A percentile compares a stretch with the other conserved stretches of the same genome.
These are phyloP conservation scores for Aspergillus indologenus DNA, from an alignment of 495 filamentous ascomycete species.

Conservation along the genomic window DNA sequence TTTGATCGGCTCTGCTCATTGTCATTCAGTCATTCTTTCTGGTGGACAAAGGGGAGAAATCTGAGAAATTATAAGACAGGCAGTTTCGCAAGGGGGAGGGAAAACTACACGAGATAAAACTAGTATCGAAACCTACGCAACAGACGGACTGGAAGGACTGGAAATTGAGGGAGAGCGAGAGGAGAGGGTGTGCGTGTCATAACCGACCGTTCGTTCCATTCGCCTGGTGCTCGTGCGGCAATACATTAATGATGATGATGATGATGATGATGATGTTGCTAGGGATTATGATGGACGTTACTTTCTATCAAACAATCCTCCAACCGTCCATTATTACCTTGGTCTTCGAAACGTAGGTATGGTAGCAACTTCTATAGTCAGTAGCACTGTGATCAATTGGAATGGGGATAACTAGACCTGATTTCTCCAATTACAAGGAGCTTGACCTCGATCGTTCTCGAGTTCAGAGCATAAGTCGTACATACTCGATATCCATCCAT, in stretches of 20 bases:
- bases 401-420: no score
- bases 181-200: slow-evolving; percentile 10
- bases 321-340: neutral
- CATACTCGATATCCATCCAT: neutral
- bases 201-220: slow-evolving; percentile 12
- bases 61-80: neutral
- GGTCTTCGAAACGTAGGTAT: neutral
- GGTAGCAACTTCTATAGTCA: neutral
- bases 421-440: no score
- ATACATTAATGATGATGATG: slow-evolving; percentile 1
- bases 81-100: neutral
- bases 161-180: neutral
- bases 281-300: neutral
- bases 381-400: neutral
- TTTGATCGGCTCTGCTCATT: neutral
- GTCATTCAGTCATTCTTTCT: neutral
- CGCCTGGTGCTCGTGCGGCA: slow-evolving; percentile 11
- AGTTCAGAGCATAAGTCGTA: neutral
- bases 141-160: neutral
- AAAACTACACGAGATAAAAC: no score
- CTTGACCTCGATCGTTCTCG: neutral
- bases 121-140: neutral
- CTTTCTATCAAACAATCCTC: neutral
- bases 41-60: neutral
- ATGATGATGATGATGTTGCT: neutral